Percentiles rank a stretch among this genome's conserved stretches.
Conservation (phyloP, 257 asterid species). For the Solanum pimpinellifolium region DNA sequence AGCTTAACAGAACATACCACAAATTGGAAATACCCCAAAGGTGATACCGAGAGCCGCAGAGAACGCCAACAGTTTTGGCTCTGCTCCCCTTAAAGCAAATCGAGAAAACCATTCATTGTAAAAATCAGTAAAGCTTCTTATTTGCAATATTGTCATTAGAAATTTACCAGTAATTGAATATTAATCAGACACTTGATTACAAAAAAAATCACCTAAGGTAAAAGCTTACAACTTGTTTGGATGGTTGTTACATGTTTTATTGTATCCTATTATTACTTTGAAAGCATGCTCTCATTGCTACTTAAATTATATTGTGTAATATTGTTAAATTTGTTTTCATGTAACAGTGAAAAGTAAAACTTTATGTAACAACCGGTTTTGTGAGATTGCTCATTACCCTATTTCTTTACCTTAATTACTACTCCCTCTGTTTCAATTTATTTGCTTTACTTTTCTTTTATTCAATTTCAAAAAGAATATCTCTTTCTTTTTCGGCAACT, state of each 20-base stretch:
- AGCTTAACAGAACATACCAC: constrained; percentile 34
- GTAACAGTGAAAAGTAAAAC: background rate
- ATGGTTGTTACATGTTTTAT: background rate
- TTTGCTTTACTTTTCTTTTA: background rate
- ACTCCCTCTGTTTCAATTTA: background rate
- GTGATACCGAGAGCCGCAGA: constrained; percentile 81
- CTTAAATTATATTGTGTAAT: background rate
- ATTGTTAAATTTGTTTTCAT: background rate
- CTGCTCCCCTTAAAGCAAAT: constrained; percentile 58
- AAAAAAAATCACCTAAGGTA: background rate
- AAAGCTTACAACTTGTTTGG: background rate
- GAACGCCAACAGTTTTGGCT: constrained; percentile 83
- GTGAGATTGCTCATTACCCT: background rate
- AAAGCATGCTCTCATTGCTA: background rate
- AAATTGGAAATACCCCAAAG: constrained; percentile 79
- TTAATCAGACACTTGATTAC: background rate
- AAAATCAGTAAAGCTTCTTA: background rate
- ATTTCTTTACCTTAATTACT: background rate
- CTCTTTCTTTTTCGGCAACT: background rate
- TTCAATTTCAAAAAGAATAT: background rate
- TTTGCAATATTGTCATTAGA: background rate
- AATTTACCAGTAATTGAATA: background rate
- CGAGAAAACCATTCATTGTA: background rate
- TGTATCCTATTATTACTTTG: background rate
- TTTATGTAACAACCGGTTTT: background rate